Base-by-base conservation (phyloP, 208 protist species). In the Tritrichomonas foetus region DNA sequence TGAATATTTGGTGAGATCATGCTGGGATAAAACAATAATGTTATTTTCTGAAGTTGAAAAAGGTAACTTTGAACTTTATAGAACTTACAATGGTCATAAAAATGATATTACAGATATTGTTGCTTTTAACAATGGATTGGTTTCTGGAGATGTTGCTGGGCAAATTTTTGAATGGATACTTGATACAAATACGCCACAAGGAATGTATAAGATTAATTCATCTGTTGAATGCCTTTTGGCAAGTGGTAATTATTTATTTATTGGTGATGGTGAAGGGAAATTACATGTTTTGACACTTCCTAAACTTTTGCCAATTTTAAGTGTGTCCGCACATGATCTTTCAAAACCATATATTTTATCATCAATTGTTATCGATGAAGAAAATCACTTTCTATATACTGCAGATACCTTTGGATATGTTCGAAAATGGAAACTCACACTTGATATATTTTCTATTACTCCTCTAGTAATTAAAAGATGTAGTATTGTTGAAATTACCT, bases 341-440 rank as follows among this genome's bases (percentile, higher is more conserved):
- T 8, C 14, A 5, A 69, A 69, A 5, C 22, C 27, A 39, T 25
- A 44, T 8, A 89, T 47, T 39, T 39, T 27, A 9, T 89, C 78
- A 1, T 1, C 41, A 0, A 57, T 33, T 36, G 78, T 39, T 3
- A 89, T 89, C 11, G 44, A 53, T 16, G 27, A 27, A n/a, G 44
- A 39, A 25, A 36, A 49, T 5, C 33, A 57, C 5, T 22, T n/a
- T 33, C 2, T 89, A 14, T 89, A 89, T 30, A 89, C 78, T 33
- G 78, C 47, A 22, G 78, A 89, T 39, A 89, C 78, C 8, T 33
- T 89, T 61, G 78, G 78, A 89, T 89, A 89, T 36, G 78, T 89
- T 25, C 53, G n/a, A 89, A 27, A 57, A 16, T 89, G 78, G 78
- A 57, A 53, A 44, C 30, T 82, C 14, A 57, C 33, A 44, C 8